Evolutionary conservation across 345 rosid genomes (phyloP), one percentile per base, ranked within the genome.

Genomic region (Hypericum androsaemum): DNA sequence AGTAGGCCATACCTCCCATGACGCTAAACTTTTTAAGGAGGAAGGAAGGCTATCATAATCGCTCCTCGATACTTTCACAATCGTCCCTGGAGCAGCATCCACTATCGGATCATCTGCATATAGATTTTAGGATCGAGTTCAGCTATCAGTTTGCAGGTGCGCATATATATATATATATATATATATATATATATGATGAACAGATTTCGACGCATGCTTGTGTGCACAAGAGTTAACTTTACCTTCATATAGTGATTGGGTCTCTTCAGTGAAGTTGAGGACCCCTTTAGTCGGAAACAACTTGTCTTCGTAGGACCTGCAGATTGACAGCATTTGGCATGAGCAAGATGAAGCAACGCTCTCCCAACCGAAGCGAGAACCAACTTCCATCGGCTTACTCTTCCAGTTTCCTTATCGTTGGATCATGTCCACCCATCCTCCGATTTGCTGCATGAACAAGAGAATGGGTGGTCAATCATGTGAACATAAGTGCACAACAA

Each of bases 1-100:
- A 16, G 35, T 32, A 39, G 0, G 15, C 13, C 58, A 9, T 80
- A 89, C 97, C 97, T 89, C 96, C 96, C 97, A 86, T 41, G 97
- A 68, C 17, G 88, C 71, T 50, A 86, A 75, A 58, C 65, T 60
- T 69, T 74, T 77, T 77, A 86, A 68, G 69, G 74, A 82, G 50
- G 97, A 79, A 28, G 90, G 96, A 46, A 86, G 83, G 60, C 50
- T 67, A 50, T 79, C 85, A 45, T 79, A 89, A 47, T 74, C 88
- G 65, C 75, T 78, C 64, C 62, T 70, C 2, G 73, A 62, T 12
- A 80, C 64, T 58, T 71, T 63, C 51, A 89, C 59, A 10, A 59
- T 7, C 14, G 66, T 44, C 6, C 44, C 55, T 35, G 63, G 28
- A 52, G 58, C 67, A 69, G 57, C 62, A 39, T 40, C 57, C 42